Evolutionary conservation across 495 filamentous ascomycete genomes (phyloP).

Genomic region (Neurospora sp.): DNA sequence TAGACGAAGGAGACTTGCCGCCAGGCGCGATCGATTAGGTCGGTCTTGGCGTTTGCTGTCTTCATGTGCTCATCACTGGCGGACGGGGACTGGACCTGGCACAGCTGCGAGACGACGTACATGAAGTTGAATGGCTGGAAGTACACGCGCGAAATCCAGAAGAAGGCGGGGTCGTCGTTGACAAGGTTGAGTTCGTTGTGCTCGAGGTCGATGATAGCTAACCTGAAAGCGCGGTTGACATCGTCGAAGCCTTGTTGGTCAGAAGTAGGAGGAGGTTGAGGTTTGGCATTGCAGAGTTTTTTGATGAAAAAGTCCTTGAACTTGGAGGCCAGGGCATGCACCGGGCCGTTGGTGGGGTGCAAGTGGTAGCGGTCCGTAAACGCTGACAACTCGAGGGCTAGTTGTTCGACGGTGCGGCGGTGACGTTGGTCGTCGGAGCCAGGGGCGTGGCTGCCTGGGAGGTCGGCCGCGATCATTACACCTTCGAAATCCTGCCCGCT

Average conservation of each 20-base stretch:
- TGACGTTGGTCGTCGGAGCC: conserved; percentile 35
- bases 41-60: conserved; percentile 20
- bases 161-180: conserved; percentile 28
- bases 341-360: conserved; percentile 47
- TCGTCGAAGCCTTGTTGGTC: conserved; percentile 5
- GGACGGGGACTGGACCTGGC: conserved; percentile 7
- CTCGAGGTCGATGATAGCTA: conserved; percentile 33
- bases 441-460: neutral
- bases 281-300: conserved; percentile 32
- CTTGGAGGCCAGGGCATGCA: conserved; percentile 46
- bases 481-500: conserved; percentile 28
- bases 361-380: conserved; percentile 44
- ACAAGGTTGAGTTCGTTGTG: conserved; percentile 28
- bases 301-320: conserved; percentile 35
- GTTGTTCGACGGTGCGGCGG: conserved; percentile 35
- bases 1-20: conserved; percentile 30
- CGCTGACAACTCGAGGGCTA: conserved; percentile 32
- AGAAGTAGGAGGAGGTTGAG: conserved; percentile 25
- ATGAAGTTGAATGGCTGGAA: conserved; percentile 45
- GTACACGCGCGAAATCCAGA: conserved; percentile 41
- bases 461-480: conserved; percentile 32
- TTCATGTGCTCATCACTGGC: neutral
- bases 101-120: conserved; percentile 43
- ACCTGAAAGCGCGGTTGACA: conserved; percentile 37
- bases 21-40: conserved; percentile 46